Percentiles rank a stretch among this genome's conserved stretches.
phyloP scores from a whole-genome alignment of 2,329 filamentous ascomycete genomes.

The Alternaria novae-zelandiae region DNA sequence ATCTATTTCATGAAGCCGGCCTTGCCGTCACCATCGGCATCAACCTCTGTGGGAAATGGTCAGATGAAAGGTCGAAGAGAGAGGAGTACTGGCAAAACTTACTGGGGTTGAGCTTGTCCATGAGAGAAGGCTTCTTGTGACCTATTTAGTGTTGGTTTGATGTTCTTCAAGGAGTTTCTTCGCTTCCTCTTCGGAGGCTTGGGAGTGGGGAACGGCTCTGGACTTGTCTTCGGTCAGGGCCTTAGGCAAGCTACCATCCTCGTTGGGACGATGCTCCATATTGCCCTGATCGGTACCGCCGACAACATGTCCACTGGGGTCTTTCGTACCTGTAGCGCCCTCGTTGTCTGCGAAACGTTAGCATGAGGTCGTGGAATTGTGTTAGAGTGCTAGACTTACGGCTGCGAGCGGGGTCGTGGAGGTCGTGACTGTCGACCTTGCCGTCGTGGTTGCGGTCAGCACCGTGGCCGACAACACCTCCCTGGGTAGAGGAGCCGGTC shows the following conservation, averaged over 20 bases:
- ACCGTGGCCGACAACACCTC: background rate
- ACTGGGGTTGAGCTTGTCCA: conserved; percentile 62
- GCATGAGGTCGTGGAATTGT: background rate
- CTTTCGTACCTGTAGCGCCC: conserved; percentile 14
- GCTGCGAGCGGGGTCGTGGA: conserved; percentile 7
- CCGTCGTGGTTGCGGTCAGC: conserved; percentile 7
- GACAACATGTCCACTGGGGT: conserved; percentile 2
- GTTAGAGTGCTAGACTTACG: background rate
- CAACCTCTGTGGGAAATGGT: conserved; percentile 34
- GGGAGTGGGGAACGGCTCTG: conserved; percentile 19
- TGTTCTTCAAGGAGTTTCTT: background rate
- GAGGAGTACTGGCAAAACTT: background rate
- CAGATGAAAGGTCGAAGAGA: background rate
- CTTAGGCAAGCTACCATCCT: conserved; percentile 16
- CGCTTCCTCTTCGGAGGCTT: conserved; percentile 20
- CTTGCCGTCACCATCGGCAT: conserved; percentile 63
- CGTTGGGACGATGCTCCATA: conserved; percentile 14
- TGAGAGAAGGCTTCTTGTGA: conserved; percentile 54
- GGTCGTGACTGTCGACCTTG: conserved; percentile 4
- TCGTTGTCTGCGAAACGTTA: conserved; percentile 2
- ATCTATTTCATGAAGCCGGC: conserved; percentile 60
- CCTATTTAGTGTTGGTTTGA: conserved; percentile 18
- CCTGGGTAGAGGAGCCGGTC: conserved; percentile 2
- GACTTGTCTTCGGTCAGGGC: conserved; percentile 18
- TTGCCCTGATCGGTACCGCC: conserved; percentile 7